A percentile compares a stretch with the other conserved stretches of the same genome.
Evolutionary conservation across 257 asterid species (phyloP).

Genomic region (Capsicum pubescens): DNA sequence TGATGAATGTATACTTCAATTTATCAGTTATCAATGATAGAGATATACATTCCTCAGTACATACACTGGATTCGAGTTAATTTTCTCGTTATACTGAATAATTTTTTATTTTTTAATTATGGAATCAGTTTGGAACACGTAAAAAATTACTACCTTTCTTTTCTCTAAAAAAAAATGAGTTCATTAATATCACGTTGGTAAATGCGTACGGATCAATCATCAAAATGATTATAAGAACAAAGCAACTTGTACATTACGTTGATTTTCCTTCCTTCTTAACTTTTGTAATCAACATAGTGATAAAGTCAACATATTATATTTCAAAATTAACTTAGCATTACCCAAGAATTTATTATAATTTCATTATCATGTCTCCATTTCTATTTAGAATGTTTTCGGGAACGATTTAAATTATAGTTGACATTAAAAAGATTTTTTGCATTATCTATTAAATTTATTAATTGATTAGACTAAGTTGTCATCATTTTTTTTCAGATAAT

Average conservation of each 20-base stretch:
- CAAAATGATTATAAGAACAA: neutral
- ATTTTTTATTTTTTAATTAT: too few species aligned
- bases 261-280: neutral
- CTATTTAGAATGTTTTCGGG: too few species aligned
- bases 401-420: too few species aligned
- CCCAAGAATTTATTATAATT: too few species aligned
- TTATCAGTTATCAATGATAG: neutral
- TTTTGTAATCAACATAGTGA: too few species aligned
- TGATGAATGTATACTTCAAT: neutral
- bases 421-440: too few species aligned
- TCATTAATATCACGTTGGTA: neutral
- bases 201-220: neutral
- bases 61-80: neutral
- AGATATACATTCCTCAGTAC: neutral
- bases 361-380: too few species aligned
- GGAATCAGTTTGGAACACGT: neutral
- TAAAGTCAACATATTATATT: too few species aligned
- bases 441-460: too few species aligned
- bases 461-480: too few species aligned
- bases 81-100: neutral
- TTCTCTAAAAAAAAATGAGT: neutral
- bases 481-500: too few species aligned
- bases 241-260: neutral
- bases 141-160: neutral
- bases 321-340: too few species aligned